Evolutionary conservation across 441 rosid genomes (phyloP).

Genomic region (Gossypium gossypioides): DNA sequence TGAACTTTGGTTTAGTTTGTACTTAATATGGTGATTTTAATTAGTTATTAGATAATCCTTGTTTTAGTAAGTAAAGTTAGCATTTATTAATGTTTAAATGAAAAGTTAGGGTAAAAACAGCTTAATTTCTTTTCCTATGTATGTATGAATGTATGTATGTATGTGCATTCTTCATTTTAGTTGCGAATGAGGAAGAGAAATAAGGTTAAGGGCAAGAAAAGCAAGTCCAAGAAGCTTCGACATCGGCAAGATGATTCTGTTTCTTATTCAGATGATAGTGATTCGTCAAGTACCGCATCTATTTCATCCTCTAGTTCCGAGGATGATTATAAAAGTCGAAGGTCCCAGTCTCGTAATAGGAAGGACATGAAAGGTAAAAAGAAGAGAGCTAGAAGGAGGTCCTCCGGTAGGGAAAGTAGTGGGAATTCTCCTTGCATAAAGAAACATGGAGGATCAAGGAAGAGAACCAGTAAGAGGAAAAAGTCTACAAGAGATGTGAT

Average conservation of each 20-base stretch:
- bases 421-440: constrained; percentile 26
- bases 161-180: constrained; percentile 22
- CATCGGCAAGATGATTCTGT: constrained; percentile 25
- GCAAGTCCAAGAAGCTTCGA: constrained; percentile 42
- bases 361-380: constrained; percentile 33
- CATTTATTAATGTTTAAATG: background rate
- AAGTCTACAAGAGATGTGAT: constrained; percentile 31
- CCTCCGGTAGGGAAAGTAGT: constrained; percentile 40
- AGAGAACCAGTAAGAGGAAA: constrained; percentile 27
- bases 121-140: constrained; percentile 1
- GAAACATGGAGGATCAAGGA: constrained; percentile 33
- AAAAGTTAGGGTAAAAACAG: background rate
- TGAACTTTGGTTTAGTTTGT: background rate
- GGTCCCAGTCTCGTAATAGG: constrained; percentile 32
- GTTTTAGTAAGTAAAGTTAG: background rate
- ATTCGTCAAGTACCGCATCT: constrained; percentile 33
- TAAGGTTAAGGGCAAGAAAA: constrained; percentile 31
- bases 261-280: constrained; percentile 34
- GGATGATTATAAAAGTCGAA: constrained; percentile 33
- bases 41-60: background rate
- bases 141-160: background rate
- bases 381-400: constrained; percentile 37
- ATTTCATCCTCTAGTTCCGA: constrained; percentile 41
- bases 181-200: constrained; percentile 39
- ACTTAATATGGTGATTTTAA: background rate